Evolutionary conservation across 1,284 basidiomycete species (phyloP), one percentile per base, ranked within the genome.

Genomic region (Cyathus olla): DNA sequence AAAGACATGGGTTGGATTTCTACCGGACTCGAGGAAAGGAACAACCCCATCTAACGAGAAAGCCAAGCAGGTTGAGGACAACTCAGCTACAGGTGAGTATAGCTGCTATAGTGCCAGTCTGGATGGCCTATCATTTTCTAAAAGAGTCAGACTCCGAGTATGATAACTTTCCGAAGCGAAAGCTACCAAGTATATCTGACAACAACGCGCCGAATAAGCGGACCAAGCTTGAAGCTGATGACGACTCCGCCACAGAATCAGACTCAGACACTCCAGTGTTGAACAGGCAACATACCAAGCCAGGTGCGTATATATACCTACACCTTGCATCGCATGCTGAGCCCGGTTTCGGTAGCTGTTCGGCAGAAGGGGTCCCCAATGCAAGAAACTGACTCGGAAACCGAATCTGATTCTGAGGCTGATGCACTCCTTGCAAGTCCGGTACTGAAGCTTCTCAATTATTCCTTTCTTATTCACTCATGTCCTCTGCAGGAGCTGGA

Each of bases 221-320:
- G 15, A 27, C 28, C 28, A 61, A 58, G 51, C 11, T 47, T 10
- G n/a, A 11, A 35, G 28, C 24, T 50, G 27, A 31, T 21, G 55
- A 40, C 28, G 72, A 73, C 58, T 80, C 80, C 49, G 70, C 61
- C 21, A 87, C 85, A 8, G 85, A 83, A 65, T 75, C 82, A 26
- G 83, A 83, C 57, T 78, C 79, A 13, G 47, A 59, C 26, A 57
- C 37, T 13, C 60, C n/a, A 42, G 58, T 21, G 48, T 27, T 13
- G 19, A 13, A 21, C 13, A 50, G 27, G 11, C 21, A 50, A 50
- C 51, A 26, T 53, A 10, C 15, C 13, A 39, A 53, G 17, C 51
- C 51, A 13, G 28, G 31, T 39, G 5, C 11, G 51, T n/a, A 50
- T 50, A 10, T 46, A 46, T 26, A 21, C 19, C 24, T 19, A 8